phyloP scores from a whole-genome alignment of 148 eudicot genomes.

The Cornus kousa region DNA sequence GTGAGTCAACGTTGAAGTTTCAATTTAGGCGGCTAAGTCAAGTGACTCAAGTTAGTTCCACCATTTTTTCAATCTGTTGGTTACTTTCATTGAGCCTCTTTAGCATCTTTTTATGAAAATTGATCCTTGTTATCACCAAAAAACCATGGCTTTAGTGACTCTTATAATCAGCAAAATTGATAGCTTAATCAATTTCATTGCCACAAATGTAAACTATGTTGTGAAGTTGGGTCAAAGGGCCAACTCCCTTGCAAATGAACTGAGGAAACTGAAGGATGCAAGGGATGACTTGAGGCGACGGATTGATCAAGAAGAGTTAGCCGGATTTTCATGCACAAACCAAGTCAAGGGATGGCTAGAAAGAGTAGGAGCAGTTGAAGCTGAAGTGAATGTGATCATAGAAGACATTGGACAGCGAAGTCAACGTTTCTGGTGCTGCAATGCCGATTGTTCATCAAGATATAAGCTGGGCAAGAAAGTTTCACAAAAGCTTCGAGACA shows the following conservation, averaged over 20 bases:
- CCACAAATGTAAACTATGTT: not conserved
- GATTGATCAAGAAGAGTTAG: conserved; percentile 25
- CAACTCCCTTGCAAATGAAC: not conserved
- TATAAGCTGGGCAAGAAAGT: conserved; percentile 31
- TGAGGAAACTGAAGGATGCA: conserved; percentile 23
- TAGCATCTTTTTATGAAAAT: not conserved
- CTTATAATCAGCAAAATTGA: not conserved
- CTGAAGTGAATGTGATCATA: conserved; percentile 16
- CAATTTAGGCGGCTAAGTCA: not conserved
- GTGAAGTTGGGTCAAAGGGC: not conserved
- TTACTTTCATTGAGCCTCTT: not conserved
- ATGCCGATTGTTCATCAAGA: conserved; percentile 14
- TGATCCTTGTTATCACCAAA: not conserved
- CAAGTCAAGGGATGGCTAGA: conserved; percentile 40
- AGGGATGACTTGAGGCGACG: conserved; percentile 32
- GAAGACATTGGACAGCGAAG: conserved; percentile 2
- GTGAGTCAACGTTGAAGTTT: conserved; percentile 2
- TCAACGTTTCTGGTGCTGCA: conserved; percentile 9
- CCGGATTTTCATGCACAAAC: conserved; percentile 23
- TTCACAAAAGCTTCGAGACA: conserved; percentile 11
- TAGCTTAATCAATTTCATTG: not conserved
- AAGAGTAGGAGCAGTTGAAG: conserved; percentile 20
- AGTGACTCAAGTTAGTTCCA: not conserved
- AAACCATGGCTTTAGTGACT: not conserved
- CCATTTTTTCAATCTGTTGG: not conserved